These are phyloP conservation scores for Sclerotinia spermophila DNA, from an alignment of 2,329 filamentous ascomycete genomes.

Conservation along the genomic window DNA sequence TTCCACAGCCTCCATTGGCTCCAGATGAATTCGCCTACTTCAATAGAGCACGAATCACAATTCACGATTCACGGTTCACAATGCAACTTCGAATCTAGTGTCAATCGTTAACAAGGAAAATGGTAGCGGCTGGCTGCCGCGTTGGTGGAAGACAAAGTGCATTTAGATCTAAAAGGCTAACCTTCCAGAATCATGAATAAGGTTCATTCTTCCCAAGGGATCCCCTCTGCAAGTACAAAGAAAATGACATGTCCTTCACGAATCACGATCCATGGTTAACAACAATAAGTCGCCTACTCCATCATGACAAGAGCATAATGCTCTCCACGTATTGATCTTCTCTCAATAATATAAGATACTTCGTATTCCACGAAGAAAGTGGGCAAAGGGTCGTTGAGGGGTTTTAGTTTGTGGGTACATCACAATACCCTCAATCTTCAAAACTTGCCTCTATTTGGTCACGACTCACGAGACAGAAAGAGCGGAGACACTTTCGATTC, in stretches of 20 bases:
- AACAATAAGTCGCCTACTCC: background rate
- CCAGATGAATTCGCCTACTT: background rate
- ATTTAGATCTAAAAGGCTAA: background rate
- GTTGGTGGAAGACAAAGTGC: background rate
- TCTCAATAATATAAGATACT: background rate
- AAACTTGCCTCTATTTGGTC: background rate
- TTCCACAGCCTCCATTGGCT: background rate
- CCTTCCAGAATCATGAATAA: conserved; percentile 12
- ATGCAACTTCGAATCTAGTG: background rate
- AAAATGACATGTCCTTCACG: background rate
- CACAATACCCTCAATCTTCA: background rate
- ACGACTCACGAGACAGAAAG: background rate
- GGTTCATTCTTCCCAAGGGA: background rate
- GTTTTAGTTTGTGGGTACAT: background rate
- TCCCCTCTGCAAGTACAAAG: background rate
- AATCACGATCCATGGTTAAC: background rate
- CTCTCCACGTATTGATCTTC: background rate
- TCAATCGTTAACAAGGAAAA: background rate
- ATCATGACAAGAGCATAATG: background rate
- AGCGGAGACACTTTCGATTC: background rate
- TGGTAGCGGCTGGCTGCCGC: conserved; percentile 1
- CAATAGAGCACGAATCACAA: background rate
- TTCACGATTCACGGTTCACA: background rate
- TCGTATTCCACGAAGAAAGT: background rate
- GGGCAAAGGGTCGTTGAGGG: background rate